phyloP scores from a whole-genome alignment of 2,329 filamentous ascomycete species.

The Cadophora gregata region DNA sequence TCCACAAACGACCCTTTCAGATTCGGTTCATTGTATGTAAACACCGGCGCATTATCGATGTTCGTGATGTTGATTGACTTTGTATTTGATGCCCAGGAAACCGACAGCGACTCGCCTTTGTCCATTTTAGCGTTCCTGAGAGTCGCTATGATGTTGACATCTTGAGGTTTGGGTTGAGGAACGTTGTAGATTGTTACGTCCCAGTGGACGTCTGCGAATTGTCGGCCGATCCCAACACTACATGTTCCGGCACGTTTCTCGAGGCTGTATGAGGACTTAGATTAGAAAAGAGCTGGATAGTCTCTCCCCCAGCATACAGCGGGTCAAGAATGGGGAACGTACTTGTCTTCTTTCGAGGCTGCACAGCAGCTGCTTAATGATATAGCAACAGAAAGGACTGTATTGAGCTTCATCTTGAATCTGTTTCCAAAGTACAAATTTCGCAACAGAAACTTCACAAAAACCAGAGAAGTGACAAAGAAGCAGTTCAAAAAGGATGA shows the following conservation, averaged over 20 bases:
- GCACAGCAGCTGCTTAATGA: constrained; percentile 11
- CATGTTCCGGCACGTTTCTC: constrained; percentile 23
- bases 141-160: constrained; percentile 27
- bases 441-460: not conserved
- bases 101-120: constrained; percentile 28
- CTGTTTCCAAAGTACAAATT: not conserved
- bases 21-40: constrained; percentile 25
- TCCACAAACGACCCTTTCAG: constrained; percentile 21
- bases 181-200: constrained; percentile 32
- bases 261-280: constrained; percentile 3
- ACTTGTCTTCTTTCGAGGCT: constrained; percentile 7
- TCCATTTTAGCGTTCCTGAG: constrained; percentile 25
- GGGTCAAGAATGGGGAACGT: constrained; percentile 5
- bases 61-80: constrained; percentile 29
- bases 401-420: not conserved
- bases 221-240: constrained; percentile 27
- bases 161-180: constrained; percentile 25
- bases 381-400: not conserved
- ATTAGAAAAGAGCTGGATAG: not conserved
- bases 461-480: not conserved
- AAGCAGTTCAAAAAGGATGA: not conserved
- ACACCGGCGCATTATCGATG: constrained; percentile 32
- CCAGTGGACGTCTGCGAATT: constrained; percentile 23
- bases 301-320: too few relatives aligned
- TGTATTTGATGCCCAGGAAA: constrained; percentile 14